Conservation (phyloP, 139 green algal species). For the Spirogloea muscicola region DNA sequence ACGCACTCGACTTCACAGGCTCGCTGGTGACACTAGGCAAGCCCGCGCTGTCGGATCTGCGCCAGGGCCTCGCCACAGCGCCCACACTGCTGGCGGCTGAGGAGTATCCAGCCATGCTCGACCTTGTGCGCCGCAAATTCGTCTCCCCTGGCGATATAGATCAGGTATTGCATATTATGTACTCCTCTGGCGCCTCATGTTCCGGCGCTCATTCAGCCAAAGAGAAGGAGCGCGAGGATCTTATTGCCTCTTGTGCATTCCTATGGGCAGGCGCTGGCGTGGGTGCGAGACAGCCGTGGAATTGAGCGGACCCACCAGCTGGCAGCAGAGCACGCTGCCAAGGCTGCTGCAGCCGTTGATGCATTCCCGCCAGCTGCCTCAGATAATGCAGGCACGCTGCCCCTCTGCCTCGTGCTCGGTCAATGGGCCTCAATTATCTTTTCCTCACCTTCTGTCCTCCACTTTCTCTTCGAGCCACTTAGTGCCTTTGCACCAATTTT, state of each 20-base stretch:
- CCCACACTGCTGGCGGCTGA: constrained; percentile 66
- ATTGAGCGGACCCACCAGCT: constrained; percentile 68
- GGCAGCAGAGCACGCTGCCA: constrained; percentile 63
- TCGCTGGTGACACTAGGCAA: constrained; percentile 80
- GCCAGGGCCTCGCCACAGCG: constrained; percentile 84
- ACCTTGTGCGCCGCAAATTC: constrained; percentile 84
- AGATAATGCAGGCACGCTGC: not conserved
- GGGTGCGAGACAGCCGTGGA: constrained; percentile 61
- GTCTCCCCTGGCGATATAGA: constrained; percentile 70
- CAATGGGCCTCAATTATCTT: no score
- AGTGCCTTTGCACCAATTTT: no score
- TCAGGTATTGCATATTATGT: no score
- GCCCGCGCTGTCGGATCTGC: constrained; percentile 85
- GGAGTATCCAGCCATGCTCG: constrained; percentile 56
- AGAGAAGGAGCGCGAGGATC: no score
- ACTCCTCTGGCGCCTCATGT: no score
- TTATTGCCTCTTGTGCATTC: not conserved
- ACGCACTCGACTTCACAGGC: constrained; percentile 90
- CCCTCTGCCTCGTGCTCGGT: no score
- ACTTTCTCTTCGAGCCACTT: no score
- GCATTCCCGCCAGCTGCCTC: constrained; percentile 14
- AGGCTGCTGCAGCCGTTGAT: constrained; percentile 42
- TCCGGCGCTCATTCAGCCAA: no score
- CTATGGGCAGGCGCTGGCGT: constrained; percentile 52
- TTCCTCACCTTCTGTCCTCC: no score